Conservation (phyloP, 2,329 filamentous ascomycete species). For the Clarireedia paspali region DNA sequence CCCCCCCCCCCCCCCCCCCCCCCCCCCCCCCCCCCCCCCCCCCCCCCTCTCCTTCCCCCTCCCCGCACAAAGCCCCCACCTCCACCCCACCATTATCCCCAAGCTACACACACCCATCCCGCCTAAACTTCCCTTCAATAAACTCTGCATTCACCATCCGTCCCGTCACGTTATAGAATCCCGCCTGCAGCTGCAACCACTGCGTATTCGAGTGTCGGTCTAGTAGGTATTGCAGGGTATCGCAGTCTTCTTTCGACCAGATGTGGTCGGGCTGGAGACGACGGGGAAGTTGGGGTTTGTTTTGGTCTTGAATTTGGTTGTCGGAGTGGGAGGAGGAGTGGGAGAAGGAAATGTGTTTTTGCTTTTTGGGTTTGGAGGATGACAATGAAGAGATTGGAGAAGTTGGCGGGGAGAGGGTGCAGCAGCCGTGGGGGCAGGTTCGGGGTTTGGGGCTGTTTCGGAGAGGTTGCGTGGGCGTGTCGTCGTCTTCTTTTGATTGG, state of each 20-base stretch:
- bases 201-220: constrained; percentile 20
- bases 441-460: too few species aligned
- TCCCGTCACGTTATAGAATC: constrained; percentile 28
- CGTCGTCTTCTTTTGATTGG: too few species aligned
- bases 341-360: too few species aligned
- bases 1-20: too few species aligned
- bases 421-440: too few species aligned
- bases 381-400: too few species aligned
- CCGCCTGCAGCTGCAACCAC: constrained; percentile 27
- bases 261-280: constrained; percentile 17
- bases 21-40: too few species aligned
- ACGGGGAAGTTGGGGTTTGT: not conserved
- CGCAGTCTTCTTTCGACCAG: constrained; percentile 26
- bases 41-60: too few species aligned
- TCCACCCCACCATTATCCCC: not conserved
- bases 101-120: constrained; percentile 12
- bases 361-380: too few species aligned
- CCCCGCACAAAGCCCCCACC: too few species aligned
- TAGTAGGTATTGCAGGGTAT: constrained; percentile 23
- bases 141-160: constrained; percentile 25
- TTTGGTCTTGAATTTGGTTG: not conserved
- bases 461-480: too few species aligned
- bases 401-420: too few species aligned
- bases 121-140: constrained; percentile 27
- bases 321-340: not conserved